Conservation (phyloP, 2,329 filamentous ascomycete genomes). For the Fusarium pseudoanthophilum region DNA sequence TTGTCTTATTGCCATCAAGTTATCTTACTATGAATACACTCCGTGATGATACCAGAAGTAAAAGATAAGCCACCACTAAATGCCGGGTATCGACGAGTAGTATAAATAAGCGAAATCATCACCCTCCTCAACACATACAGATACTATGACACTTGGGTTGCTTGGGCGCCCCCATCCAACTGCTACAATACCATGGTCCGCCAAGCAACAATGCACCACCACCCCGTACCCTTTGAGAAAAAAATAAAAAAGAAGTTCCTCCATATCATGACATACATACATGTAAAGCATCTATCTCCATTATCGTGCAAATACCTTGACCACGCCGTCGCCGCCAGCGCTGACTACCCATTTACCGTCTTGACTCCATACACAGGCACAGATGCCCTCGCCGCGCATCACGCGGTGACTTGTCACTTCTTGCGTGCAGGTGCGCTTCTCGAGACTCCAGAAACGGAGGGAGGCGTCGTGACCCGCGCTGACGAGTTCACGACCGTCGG, state of each 20-base stretch:
- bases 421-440: slow-evolving; percentile 94
- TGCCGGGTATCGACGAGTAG: slow-evolving; percentile 51
- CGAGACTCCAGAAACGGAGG: slow-evolving; percentile 95
- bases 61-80: slow-evolving; percentile 31
- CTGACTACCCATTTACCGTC: slow-evolving; percentile 96
- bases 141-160: slow-evolving; percentile 37
- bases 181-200: slow-evolving; percentile 8
- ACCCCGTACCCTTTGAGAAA: not conserved
- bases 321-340: slow-evolving; percentile 92
- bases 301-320: slow-evolving; percentile 81
- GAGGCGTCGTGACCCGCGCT: slow-evolving; percentile 96
- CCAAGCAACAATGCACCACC: slow-evolving; percentile 33
- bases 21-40: slow-evolving; percentile 24
- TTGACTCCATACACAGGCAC: slow-evolving; percentile 93
- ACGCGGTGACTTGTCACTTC: slow-evolving; percentile 93
- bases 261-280: slow-evolving; percentile 14
- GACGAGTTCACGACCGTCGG: slow-evolving; percentile 92
- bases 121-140: slow-evolving; percentile 23
- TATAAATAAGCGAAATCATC: slow-evolving; percentile 41
- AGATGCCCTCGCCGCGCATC: slow-evolving; percentile 96
- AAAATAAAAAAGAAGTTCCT: not conserved
- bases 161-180: slow-evolving; percentile 29
- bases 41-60: slow-evolving; percentile 10
- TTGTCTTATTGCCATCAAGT: no score
- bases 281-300: slow-evolving; percentile 9